These are phyloP conservation scores for Hypericum androsaemum DNA, from an alignment of 345 rosid species.

Conservation along the genomic window DNA sequence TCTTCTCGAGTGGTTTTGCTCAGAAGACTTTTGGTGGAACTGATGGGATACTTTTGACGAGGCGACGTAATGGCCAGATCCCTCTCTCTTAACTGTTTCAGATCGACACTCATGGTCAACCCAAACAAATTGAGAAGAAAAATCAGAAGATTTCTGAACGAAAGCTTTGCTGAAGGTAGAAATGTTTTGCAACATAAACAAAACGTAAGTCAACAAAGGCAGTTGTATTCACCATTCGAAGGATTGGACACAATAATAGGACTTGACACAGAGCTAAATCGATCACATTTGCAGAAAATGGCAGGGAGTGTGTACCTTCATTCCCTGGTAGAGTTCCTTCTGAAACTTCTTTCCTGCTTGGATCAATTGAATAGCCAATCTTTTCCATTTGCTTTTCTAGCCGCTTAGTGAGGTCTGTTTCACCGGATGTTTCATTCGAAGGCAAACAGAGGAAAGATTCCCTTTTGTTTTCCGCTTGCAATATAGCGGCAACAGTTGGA, in stretches of 20 bases:
- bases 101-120: no score
- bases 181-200: no score
- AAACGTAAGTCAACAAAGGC: no score
- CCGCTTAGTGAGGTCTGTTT: constrained; percentile 6
- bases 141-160: no score
- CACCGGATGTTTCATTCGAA: background rate
- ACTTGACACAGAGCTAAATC: no score
- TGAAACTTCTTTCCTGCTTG: constrained; percentile 5
- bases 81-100: constrained; percentile 16
- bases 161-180: no score
- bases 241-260: no score
- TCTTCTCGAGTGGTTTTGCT: constrained; percentile 1
- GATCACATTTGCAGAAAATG: no score
- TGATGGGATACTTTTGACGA: background rate
- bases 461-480: constrained; percentile 3
- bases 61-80: no score
- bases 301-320: constrained; percentile 12
- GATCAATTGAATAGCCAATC: background rate
- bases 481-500: constrained; percentile 10
- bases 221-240: no score
- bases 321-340: constrained; percentile 7
- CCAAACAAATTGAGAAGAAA: no score
- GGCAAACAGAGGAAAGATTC: constrained; percentile 8
- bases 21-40: constrained; percentile 8
- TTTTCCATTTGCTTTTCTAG: constrained; percentile 8